Evolutionary conservation across 768 basidiomycete species (phyloP), one percentile per base, ranked within the genome.

Genomic region (Gyrodon lividus): DNA sequence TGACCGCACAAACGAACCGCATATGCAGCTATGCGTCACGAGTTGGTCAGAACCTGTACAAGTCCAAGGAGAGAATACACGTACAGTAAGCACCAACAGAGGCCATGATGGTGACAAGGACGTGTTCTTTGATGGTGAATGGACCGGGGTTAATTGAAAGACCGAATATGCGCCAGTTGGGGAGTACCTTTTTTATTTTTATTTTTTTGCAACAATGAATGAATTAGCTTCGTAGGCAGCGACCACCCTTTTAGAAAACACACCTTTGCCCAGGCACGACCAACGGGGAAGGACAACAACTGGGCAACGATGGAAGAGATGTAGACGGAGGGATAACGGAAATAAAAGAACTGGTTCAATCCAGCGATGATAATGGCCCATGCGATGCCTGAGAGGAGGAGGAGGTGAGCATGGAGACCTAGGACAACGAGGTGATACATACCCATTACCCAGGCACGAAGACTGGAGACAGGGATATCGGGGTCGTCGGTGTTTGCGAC

Each of bases 331-430:
- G 86, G 87, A 60, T 80, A 88, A 24, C 87, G 79, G 57, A 88
- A 80, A 66, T 78, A 84, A 68, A 89, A 88, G 70, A 87, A 89
- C 59, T 88, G 87, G 67, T 89, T 89, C 73, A 89, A 74, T 38
- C 87, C 85, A 0, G 87, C 77, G 19, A 89, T 74, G 44, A 90
- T 19, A 56, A 85, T 69, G 0, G 83, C 73, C 77, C 79, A 84
- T 0, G 66, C 20, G 2, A 82, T 53, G 2, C 66, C 69, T 68
- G 39, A 1, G 7, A 28, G 3, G 9, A 41, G 14, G 3, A 14
- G 8, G 19, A 22, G 1, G 24, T 63, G 3, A 57, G 41, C 13
- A 10, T 26, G 4, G 0, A 22, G 1, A 19, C 4, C 1, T 22
- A 0, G 6, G 14, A 8, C 5, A 0, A 13, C 24, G 4, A 24